Evolutionary conservation across 306 rosid genomes (phyloP), one percentile per base, ranked within the genome.

Genomic region (Glycine tomentella): DNA sequence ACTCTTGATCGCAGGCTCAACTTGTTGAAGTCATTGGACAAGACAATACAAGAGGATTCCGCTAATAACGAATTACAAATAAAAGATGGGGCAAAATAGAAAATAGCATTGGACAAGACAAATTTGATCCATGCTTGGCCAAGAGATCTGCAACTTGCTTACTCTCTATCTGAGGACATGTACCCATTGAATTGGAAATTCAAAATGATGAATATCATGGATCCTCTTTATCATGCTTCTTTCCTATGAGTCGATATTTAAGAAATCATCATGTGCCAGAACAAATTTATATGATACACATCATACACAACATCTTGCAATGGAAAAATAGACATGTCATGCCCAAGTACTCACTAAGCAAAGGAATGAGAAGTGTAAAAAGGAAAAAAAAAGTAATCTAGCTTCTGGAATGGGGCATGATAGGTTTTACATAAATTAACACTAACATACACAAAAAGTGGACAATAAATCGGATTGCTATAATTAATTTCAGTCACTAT

Each of bases 351-450:
- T 34, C 70, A 5, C 48, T 25, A 8, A 61, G 38, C 34, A 8
- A 72, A 53, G 11, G 36, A 53, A 7, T 4, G 56, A 51, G 15
- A 9, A 49, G 52, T 49, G 14, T 49, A 49, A 9, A 14, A 10
- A 49, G 14, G 1, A 56, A 3, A 16, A 56, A 56, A n/a, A 56
- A 0, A 16, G 7, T 5, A 9, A 56, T 15, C 15, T 20, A 36
- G 20, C 7, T 75, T 61, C 53, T n/a, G 15, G 72, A 15, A 66
- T 15, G 25, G 6, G 13, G 51, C 10, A 40, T 14, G 8, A 40
- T 38, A 38, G 20, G 25, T 64, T 67, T 67, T 67, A 67, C 80
- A 76, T 76, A 64, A 76, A 46, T 31, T 48, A 76, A 38, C 33
- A 31, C 49, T 15, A 48, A 33, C 0, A 48, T 46, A 40, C 4